Base-by-base conservation (phyloP, 1,284 basidiomycete species). In the Ceratobasidium sp. region DNA sequence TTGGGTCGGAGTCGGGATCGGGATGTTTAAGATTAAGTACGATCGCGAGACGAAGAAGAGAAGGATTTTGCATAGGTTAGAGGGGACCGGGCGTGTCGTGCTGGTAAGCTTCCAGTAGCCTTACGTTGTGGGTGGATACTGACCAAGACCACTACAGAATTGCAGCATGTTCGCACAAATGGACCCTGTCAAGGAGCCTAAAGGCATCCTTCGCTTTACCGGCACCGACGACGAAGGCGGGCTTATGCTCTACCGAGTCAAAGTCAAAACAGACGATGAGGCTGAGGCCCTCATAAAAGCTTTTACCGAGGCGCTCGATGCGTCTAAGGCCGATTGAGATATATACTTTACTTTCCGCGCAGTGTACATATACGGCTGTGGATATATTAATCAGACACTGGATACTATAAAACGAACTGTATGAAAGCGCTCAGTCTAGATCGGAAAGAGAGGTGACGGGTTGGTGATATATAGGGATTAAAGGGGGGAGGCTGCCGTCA, bases 21-120 rank as follows among this genome's bases (percentile, higher is more conserved):
- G 76, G 17, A 24, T 59, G 45, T 77, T 76, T 44, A 77, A 77
- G 59, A 63, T 77, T 59, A 77, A 77, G 51, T 64, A 69, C 47
- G 57, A 77, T 65, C 73, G 66, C 24, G 76, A 77, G 41, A 77
- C 75, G 47, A 73, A 67, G 44, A 77, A 71, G 59, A 51, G 59
- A 53, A 60, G 76, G 41, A 65, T 77, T 1, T 56, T 77, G 31
- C 69, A 74, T 63, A 67, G 76, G n/a, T 31, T 69, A 19, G 75
- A 77, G n/a, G 65, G 60, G 27, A 67, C 63, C 17, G 74, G 74
- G 19, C 65, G 74, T 22, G 72, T 77, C 14, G 65, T 74, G 24
- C 22, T 75, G 75, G 76, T 77, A 24, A 54, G 76, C 53, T 48
- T 19, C 29, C 27, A 47, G 17, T 33, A 31, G 36, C 14, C 29